Evolutionary conservation across 257 asterid genomes (phyloP).

Genomic region (Buddleja alternifolia): DNA sequence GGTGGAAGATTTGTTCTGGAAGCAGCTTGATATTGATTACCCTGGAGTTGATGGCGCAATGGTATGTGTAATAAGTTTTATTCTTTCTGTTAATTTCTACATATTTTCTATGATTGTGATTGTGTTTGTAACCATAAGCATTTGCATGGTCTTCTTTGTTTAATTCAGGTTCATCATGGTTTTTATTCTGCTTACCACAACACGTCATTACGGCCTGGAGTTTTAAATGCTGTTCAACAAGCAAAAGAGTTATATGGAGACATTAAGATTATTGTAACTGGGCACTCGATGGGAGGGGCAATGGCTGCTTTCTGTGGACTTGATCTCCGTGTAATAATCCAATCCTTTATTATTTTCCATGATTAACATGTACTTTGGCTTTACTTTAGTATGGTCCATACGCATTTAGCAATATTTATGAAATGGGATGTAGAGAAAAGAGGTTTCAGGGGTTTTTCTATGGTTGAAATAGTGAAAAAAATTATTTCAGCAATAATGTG

Average conservation of each 20-base stretch:
- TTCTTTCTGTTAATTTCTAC: slow-evolving; percentile 4
- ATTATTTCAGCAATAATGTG: not conserved
- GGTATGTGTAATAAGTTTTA: slow-evolving; percentile 49
- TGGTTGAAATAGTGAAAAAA: slow-evolving; percentile 14
- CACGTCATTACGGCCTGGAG: slow-evolving; percentile 80
- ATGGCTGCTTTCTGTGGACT: slow-evolving; percentile 94
- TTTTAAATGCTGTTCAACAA: slow-evolving; percentile 57
- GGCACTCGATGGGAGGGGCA: slow-evolving; percentile 99
- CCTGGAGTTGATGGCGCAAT: slow-evolving; percentile 91
- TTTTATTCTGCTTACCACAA: slow-evolving; percentile 89
- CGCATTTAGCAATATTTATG: slow-evolving; percentile 17
- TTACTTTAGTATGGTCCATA: not conserved
- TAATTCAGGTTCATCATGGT: slow-evolving; percentile 93
- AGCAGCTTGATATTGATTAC: slow-evolving; percentile 86
- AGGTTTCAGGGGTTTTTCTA: not conserved
- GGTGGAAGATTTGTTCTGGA: slow-evolving; percentile 97
- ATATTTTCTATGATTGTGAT: not conserved
- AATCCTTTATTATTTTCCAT: slow-evolving; percentile 18
- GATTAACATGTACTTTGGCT: slow-evolving; percentile 6
- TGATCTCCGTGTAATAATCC: slow-evolving; percentile 70
- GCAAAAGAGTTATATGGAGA: slow-evolving; percentile 69
- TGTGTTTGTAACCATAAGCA: slow-evolving; percentile 8
- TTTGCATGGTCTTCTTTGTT: slow-evolving; percentile 24
- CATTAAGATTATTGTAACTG: slow-evolving; percentile 70
- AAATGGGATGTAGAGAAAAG: not conserved